These are phyloP conservation scores for Chrysanthemum lavandulifolium DNA, from an alignment of 129 eudicot genomes.

Conservation along the genomic window DNA sequence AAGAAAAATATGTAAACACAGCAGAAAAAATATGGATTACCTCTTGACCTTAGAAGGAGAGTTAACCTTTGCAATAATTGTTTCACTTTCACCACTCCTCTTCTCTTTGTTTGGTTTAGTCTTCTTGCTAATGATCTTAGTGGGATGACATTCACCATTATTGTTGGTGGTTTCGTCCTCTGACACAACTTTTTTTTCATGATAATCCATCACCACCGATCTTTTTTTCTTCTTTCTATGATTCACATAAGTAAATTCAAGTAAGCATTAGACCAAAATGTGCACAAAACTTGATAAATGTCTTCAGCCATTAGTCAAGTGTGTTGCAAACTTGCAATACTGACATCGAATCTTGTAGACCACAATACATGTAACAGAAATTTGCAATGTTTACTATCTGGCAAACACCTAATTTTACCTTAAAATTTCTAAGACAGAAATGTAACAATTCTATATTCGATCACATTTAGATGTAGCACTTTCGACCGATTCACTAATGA, in stretches of 20 bases:
- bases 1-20: not conserved
- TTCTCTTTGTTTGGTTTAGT: constrained; percentile 35
- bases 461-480: too few species aligned
- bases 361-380: not conserved
- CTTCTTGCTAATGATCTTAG: constrained; percentile 31
- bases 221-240: constrained; percentile 58
- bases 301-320: constrained; percentile 2
- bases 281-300: not conserved
- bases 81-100: constrained; percentile 32
- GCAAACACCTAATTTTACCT: not conserved
- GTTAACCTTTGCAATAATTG: constrained; percentile 18
- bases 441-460: too few species aligned
- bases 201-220: constrained; percentile 19
- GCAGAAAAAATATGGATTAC: constrained; percentile 32
- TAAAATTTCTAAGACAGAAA: not conserved
- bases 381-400: not conserved
- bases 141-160: constrained; percentile 19
- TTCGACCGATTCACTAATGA: too few species aligned
- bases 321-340: constrained; percentile 1
- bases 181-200: constrained; percentile 30
- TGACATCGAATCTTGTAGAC: constrained; percentile 12
- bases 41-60: constrained; percentile 33
- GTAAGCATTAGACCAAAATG: constrained; percentile 10
- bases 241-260: constrained; percentile 21
- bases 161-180: constrained; percentile 23